Conservation (phyloP, 441 rosid genomes). For the Rhodomyrtus psidioides region DNA sequence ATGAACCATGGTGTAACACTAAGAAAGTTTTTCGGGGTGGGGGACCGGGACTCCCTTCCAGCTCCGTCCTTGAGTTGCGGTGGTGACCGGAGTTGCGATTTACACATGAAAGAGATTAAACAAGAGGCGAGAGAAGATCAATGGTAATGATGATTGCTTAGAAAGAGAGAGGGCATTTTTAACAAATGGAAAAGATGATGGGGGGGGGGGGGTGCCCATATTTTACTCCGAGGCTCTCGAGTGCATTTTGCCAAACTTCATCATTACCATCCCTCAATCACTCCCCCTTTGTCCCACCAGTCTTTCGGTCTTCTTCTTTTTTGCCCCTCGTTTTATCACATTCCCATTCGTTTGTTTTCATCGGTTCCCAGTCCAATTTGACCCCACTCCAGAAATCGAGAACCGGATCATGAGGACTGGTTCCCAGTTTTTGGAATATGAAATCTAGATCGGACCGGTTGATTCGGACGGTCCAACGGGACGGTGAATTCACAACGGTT, state of each 20-base stretch:
- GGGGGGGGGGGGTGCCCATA: neutral
- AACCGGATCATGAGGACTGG: too few relatives aligned
- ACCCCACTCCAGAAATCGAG: too few relatives aligned
- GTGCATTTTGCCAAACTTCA: neutral
- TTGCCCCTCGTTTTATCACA: neutral
- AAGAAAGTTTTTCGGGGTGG: neutral
- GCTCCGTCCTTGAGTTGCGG: neutral
- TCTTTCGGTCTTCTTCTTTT: neutral
- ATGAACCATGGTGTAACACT: neutral
- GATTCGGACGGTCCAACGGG: too few relatives aligned
- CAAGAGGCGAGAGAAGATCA: neutral
- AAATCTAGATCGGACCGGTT: too few relatives aligned
- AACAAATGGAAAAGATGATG: neutral
- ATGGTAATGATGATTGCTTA: neutral
- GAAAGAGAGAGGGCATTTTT: neutral
- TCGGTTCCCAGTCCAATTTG: too few relatives aligned
- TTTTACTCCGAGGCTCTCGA: neutral
- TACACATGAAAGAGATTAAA: neutral
- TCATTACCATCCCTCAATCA: neutral
- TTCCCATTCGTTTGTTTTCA: neutral
- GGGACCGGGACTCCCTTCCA: neutral
- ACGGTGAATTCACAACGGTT: too few relatives aligned
- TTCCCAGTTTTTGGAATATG: too few relatives aligned
- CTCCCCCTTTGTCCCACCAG: neutral
- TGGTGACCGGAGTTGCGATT: neutral